Conservation (phyloP, 352 stramenopile species). For the Phytopythium boreale region DNA sequence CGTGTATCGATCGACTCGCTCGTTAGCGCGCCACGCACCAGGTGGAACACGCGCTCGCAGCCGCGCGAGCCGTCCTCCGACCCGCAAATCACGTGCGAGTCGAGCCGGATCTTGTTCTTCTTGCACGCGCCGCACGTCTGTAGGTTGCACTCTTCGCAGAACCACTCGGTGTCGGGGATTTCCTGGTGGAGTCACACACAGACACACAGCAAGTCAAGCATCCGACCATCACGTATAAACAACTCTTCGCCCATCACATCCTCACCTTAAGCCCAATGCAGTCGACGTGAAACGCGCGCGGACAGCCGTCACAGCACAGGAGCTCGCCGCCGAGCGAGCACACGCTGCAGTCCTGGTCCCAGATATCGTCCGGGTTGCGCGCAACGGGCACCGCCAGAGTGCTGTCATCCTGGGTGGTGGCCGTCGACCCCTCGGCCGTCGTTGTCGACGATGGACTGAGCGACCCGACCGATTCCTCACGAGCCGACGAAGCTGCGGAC, state of each 20-base stretch:
- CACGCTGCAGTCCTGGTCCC: slow-evolving; percentile 87
- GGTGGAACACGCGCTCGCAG: slow-evolving; percentile 86
- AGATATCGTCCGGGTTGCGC: slow-evolving; percentile 58
- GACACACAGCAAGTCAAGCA: slow-evolving; percentile 1
- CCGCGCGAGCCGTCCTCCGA: slow-evolving; percentile 85
- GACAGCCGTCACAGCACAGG: slow-evolving; percentile 91
- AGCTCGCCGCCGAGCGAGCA: slow-evolving; percentile 85
- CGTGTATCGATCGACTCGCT: too few relatives aligned
- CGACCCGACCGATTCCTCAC: slow-evolving; percentile 5
- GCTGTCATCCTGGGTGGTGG: background rate
- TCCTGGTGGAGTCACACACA: slow-evolving; percentile 12
- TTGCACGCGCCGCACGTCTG: slow-evolving; percentile 81
- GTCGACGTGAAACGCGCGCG: slow-evolving; percentile 87
- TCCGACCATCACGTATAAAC: background rate
- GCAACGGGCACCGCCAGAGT: background rate
- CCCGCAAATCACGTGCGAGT: slow-evolving; percentile 88
- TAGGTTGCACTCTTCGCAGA: slow-evolving; percentile 84
- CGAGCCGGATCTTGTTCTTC: slow-evolving; percentile 86
- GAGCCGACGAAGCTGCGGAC: background rate
- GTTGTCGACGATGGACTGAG: slow-evolving; percentile 7
- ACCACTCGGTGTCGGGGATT: slow-evolving; percentile 82
- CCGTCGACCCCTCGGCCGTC: slow-evolving; percentile 5
- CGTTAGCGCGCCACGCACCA: slow-evolving; percentile 47
- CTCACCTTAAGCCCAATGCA: slow-evolving; percentile 68
- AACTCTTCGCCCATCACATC: background rate